phyloP scores from a whole-genome alignment of 179 eudicot species.

The Heliamphora pulchella region DNA sequence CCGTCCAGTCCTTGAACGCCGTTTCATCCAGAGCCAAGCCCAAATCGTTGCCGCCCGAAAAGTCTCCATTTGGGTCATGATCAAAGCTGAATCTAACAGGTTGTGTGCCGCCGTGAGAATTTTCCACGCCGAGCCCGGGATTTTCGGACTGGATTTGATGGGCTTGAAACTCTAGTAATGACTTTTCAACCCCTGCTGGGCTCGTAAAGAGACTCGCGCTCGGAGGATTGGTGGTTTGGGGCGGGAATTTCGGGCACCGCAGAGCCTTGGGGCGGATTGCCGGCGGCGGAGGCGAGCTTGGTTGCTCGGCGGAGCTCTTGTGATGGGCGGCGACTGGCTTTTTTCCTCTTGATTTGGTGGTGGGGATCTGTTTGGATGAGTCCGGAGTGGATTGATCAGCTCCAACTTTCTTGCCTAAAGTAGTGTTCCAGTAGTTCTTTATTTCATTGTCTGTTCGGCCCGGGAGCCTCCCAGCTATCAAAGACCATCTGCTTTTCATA shows the following conservation, averaged over 20 bases:
- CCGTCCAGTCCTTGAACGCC: background rate
- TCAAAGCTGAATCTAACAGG: too few species aligned
- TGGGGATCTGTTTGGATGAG: background rate
- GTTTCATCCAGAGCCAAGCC: background rate
- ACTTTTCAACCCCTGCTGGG: background rate
- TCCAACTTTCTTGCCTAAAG: slow-evolving; percentile 7
- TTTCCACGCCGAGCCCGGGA: too few species aligned
- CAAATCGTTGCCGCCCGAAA: background rate
- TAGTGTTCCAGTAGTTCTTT: slow-evolving; percentile 15
- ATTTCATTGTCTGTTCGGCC: slow-evolving; percentile 19
- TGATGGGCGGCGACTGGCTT: background rate
- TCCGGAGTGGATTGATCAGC: background rate
- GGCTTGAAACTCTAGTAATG: background rate
- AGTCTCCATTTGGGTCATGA: too few species aligned
- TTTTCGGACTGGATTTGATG: too few species aligned
- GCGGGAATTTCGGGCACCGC: slow-evolving; percentile 5
- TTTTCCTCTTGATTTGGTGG: background rate
- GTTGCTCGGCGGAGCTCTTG: background rate
- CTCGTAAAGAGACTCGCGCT: background rate
- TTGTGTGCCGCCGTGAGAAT: too few species aligned
- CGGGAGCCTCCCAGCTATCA: slow-evolving; percentile 17
- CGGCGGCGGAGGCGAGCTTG: background rate
- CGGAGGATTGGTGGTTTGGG: too few species aligned
- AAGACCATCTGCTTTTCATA: slow-evolving; percentile 4
- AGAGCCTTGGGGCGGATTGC: slow-evolving; percentile 12